Base-by-base conservation (phyloP, 495 filamentous ascomycete species). In the Aspergillus kassunensis region DNA sequence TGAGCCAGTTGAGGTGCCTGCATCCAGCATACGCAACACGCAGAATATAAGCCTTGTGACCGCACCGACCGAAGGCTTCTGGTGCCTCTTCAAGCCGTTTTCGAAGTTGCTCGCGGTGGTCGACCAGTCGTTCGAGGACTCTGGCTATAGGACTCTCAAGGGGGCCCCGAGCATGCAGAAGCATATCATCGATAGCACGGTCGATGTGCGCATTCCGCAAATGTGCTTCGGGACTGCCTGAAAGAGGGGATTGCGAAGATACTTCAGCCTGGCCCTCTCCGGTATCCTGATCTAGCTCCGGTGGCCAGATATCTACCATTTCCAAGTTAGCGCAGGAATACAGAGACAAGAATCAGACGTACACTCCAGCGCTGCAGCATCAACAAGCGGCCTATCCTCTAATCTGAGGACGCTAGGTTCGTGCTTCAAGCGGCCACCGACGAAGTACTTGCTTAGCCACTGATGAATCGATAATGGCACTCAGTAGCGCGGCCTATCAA, bases 221-320 rank as follows among this genome's bases (percentile, higher is more conserved):
- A 13, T 13, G 51, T 19, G 51, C 34, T 19, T 50, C 43, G 29
- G 47, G 46, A 37, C 31, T 57, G 9, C 9, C 44, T 31, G 4
- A 45, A 50, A 2, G 36, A 24, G 43, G 27, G 18, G 3, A 15
- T 44, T 30, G 34, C 18, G 15, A 13, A 37, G n/a, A 1, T 16
- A n/a, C n/a, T n/a, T n/a, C n/a, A n/a, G n/a, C n/a, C n/a, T n/a
- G n/a, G n/a, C n/a, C n/a, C n/a, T n/a, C n/a, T n/a, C n/a, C n/a
- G n/a, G n/a, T n/a, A n/a, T n/a, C n/a, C n/a, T n/a, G n/a, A n/a
- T 37, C 16, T 16, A 16, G 37, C 43, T 57, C 49, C 6, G 42
- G 43, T 15, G 54, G 54, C 49, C 54, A 57, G 19, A 57, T 52
- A 29, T 53, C 54, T 57, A 53, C 27, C 35, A 57, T 35, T 52